phyloP scores from a whole-genome alignment of 768 basidiomycete genomes.

The Kwoniella sp. region DNA sequence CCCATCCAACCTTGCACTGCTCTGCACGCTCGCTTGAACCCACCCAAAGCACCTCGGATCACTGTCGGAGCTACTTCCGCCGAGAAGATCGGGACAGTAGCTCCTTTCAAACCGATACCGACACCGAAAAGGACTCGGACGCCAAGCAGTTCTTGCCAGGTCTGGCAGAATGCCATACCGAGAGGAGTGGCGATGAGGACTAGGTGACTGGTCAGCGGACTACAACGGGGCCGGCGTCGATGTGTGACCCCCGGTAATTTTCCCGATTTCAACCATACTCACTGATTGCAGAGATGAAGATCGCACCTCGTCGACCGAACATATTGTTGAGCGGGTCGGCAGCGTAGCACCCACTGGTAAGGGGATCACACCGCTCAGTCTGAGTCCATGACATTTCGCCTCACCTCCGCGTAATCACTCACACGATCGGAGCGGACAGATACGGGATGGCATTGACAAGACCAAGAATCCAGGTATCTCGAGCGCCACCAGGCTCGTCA shows the following conservation, averaged over 20 bases:
- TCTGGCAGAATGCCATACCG: slow-evolving; percentile 45
- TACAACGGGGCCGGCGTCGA: neutral
- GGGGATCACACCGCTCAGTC: too few relatives aligned
- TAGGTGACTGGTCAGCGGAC: neutral
- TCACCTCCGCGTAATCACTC: too few relatives aligned
- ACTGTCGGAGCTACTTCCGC: slow-evolving; percentile 77
- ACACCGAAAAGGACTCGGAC: slow-evolving; percentile 48
- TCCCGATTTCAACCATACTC: slow-evolving; percentile 60
- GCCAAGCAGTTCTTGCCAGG: slow-evolving; percentile 44
- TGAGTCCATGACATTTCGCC: too few relatives aligned
- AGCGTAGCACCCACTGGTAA: slow-evolving; percentile 37
- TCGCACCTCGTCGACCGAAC: slow-evolving; percentile 64
- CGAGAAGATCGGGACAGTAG: slow-evolving; percentile 67
- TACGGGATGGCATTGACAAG: slow-evolving; percentile 28
- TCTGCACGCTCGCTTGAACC: too few relatives aligned
- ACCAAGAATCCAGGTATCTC: slow-evolving; percentile 52
- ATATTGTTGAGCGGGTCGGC: slow-evolving; percentile 67
- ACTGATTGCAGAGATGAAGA: slow-evolving; percentile 59
- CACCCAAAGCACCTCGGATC: slow-evolving; percentile 75
- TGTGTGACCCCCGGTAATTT: too few relatives aligned
- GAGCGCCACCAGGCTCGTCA: slow-evolving; percentile 8
- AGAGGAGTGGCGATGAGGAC: slow-evolving; percentile 38
- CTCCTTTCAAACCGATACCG: slow-evolving; percentile 54
- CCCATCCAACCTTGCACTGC: too few relatives aligned
- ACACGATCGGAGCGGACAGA: slow-evolving; percentile 29